Evolutionary conservation across 2,329 filamentous ascomycete species (phyloP), one percentile per base, ranked within the genome.

Genomic region (Penicillium sp.): DNA sequence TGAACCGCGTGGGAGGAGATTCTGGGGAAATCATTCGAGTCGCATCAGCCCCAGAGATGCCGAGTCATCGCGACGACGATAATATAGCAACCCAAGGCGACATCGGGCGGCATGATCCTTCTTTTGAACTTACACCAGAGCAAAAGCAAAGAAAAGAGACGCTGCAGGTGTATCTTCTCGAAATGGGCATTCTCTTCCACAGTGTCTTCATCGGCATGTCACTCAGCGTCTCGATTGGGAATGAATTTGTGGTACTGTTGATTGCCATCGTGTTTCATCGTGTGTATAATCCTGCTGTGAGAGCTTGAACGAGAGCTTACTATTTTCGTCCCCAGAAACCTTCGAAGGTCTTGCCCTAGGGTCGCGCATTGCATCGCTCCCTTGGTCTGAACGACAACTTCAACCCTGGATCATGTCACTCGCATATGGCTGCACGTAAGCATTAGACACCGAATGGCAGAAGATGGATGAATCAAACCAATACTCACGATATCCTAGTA

Each of bases 171-270:
- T 84, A 89, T 4, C 82, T 92, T 2, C 82, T 92, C 5, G 89
- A 92, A 73, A 87, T 89, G 57, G 89, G 89, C 60, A 92, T 92
- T 63, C 80, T 92, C 11, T 92, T 92, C 72, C 89, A 92, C 76
- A 90, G 87, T 60, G 83, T 92, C 59, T 75, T 75, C 47, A 75
- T 75, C 35, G 73, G 73, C 57, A 73, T 75, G 72, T 73, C 72
- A 9, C 63, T 75, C 27, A 73, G 72, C 47, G 73, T 75, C 0
- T 74, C 73, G 2, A 64, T 70, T 18, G 73, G 73, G 3, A 73
- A 61, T 50, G 68, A 71, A 24, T 75, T 75, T 59, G 67, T 75
- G 4, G 65, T 75, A 52, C 61, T 75, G 3, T 55, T 74, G 35
- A 69, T 75, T 60, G 73, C 73, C 14, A 75, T 75, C 57, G 63